Percentiles rank a stretch among this genome's conserved stretches.
Evolutionary conservation across 371 early-diverging fungal species (phyloP).

Genomic region (Apophysomyces sp.): DNA sequence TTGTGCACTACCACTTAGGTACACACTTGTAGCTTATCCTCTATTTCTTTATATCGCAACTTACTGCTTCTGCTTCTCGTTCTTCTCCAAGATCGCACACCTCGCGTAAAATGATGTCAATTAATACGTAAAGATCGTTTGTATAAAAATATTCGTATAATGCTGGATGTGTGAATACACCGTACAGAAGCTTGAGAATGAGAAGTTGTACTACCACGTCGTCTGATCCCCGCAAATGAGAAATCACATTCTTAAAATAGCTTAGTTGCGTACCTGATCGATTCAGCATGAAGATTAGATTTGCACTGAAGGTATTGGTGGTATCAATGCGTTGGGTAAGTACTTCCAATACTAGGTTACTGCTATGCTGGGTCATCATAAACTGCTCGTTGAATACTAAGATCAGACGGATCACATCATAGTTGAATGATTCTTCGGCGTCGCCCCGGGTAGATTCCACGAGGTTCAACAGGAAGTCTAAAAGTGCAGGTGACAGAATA

Average conservation of each 20-base stretch:
- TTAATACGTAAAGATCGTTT: slow-evolving; percentile 82
- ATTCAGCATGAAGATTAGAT: slow-evolving; percentile 84
- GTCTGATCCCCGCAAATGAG: slow-evolving; percentile 34
- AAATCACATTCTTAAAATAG: slow-evolving; percentile 7
- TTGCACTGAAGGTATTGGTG: slow-evolving; percentile 81
- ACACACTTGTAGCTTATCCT: too few species aligned
- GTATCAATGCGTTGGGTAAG: slow-evolving; percentile 58
- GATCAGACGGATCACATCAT: slow-evolving; percentile 66
- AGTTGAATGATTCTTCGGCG: slow-evolving; percentile 71
- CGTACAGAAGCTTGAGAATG: slow-evolving; percentile 69
- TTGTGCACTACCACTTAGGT: background rate
- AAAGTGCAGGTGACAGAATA: slow-evolving; percentile 44
- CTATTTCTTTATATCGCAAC: too few species aligned
- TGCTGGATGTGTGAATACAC: slow-evolving; percentile 59
- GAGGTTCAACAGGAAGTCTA: slow-evolving; percentile 62
- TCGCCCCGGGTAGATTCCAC: slow-evolving; percentile 70
- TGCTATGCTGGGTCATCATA: slow-evolving; percentile 47
- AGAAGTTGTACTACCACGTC: slow-evolving; percentile 68
- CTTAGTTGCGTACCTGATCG: slow-evolving; percentile 65
- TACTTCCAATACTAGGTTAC: slow-evolving; percentile 58
- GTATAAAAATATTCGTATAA: slow-evolving; percentile 80
- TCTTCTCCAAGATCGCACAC: slow-evolving; percentile 73
- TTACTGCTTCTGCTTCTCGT: slow-evolving; percentile 53
- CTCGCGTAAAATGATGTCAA: slow-evolving; percentile 82
- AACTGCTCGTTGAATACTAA: slow-evolving; percentile 73